Percentiles rank a stretch among this genome's conserved stretches.
phyloP scores from a whole-genome alignment of 768 basidiomycete species.

The Pluteus cervinus region DNA sequence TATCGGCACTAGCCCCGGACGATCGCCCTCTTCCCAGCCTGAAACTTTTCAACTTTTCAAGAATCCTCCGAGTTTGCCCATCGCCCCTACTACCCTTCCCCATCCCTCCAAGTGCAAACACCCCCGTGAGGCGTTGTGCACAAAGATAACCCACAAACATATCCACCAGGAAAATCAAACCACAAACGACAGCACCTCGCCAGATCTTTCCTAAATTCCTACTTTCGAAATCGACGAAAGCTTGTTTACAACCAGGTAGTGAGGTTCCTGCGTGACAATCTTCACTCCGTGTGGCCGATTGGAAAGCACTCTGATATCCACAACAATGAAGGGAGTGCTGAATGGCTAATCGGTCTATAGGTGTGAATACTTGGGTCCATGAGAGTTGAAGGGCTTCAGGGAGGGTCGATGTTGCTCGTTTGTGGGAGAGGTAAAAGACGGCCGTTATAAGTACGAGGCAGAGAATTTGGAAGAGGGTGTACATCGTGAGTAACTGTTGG shows the following conservation, averaged over 20 bases:
- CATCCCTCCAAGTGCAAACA: no score
- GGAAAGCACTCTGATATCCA: conserved; percentile 55
- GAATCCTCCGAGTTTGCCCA: no score
- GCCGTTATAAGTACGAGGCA: conserved; percentile 48
- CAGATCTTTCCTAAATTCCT: conserved; percentile 41
- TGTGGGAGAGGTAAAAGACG: conserved; percentile 62
- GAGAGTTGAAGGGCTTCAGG: conserved; percentile 62
- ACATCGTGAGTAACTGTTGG: conserved; percentile 60
- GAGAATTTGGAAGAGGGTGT: conserved; percentile 65
- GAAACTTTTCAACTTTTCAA: no score
- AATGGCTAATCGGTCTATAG: conserved; percentile 45
- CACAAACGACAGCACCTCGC: conserved; percentile 48
- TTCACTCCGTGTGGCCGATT: conserved; percentile 52
- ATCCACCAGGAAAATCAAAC: conserved; percentile 55
- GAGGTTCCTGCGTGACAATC: conserved; percentile 56
- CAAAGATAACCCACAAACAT: conserved; percentile 57
- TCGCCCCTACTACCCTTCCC: no score
- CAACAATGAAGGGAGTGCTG: conserved; percentile 64
- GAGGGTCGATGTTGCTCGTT: conserved; percentile 51
- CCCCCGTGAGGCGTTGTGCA: no score
- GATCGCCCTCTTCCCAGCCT: no score
- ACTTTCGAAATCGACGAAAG: conserved; percentile 49
- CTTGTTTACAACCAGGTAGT: conserved; percentile 64
- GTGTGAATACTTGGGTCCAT: conserved; percentile 61
- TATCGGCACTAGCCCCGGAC: no score